phyloP scores from a whole-genome alignment of 1,139 yeast genomes.

The Pichia sp. region DNA sequence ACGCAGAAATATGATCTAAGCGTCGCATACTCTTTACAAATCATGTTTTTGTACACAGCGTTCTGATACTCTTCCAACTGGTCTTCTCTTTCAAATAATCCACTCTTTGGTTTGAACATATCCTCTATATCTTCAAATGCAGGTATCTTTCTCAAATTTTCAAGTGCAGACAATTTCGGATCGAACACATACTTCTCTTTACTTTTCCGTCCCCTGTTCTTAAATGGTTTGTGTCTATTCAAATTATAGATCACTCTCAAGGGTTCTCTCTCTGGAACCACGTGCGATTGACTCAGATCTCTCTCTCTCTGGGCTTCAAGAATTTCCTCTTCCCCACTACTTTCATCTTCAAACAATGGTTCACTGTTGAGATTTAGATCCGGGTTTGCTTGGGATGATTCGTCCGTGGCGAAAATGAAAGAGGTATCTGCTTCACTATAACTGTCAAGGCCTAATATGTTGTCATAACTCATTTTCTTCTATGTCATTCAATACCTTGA shows the following conservation, averaged over 20 bases:
- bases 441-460: background rate
- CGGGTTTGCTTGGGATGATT: background rate
- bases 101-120: background rate
- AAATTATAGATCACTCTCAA: background rate
- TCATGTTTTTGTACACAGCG: background rate
- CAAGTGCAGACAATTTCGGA: background rate
- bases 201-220: background rate
- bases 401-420: background rate
- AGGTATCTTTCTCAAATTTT: background rate
- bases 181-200: background rate
- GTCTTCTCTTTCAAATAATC: background rate
- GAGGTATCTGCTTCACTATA: background rate
- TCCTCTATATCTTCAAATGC: background rate
- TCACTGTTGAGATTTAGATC: background rate
- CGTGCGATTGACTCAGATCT: background rate
- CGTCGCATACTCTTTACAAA: background rate
- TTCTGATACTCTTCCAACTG: background rate
- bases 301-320: background rate
- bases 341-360: background rate
- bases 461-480: background rate
- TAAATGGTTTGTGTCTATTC: background rate
- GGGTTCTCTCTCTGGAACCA: background rate
- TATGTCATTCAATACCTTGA: background rate
- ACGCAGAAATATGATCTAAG: background rate
- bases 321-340: background rate